Conservation (phyloP, 2,329 filamentous ascomycete genomes). For the Xylaria arbuscula region DNA sequence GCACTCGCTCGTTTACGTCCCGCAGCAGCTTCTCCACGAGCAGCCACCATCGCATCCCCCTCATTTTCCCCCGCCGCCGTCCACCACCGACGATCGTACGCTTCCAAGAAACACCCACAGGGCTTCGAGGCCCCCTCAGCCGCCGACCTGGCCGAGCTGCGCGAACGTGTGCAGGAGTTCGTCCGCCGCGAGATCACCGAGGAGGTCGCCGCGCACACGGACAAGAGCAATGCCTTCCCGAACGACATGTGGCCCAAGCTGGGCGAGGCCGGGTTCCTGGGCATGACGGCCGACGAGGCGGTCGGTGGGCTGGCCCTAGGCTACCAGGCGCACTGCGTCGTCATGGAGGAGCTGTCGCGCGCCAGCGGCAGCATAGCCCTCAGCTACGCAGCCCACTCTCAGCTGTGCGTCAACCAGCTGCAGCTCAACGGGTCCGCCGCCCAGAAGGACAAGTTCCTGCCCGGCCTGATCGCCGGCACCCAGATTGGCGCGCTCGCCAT, state of each 20-base stretch:
- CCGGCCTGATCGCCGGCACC: slow-evolving; percentile 81
- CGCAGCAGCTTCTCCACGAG: slow-evolving; percentile 36
- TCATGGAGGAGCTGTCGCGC: slow-evolving; percentile 93
- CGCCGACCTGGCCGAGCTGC: slow-evolving; percentile 81
- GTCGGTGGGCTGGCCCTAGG: slow-evolving; percentile 91
- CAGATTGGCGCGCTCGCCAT: slow-evolving; percentile 91
- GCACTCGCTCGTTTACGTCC: slow-evolving; percentile 45
- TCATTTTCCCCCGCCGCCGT: slow-evolving; percentile 46
- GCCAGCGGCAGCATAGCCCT: slow-evolving; percentile 86
- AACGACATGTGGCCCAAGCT: slow-evolving; percentile 93
- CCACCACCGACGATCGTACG: slow-evolving; percentile 53
- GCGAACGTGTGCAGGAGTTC: slow-evolving; percentile 89
- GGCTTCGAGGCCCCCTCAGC: slow-evolving; percentile 75
- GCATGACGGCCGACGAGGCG: slow-evolving; percentile 92
- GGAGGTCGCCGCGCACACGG: slow-evolving; percentile 83
- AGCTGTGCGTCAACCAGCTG: slow-evolving; percentile 96
- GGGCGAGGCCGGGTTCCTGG: slow-evolving; percentile 89
- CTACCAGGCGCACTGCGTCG: slow-evolving; percentile 95
- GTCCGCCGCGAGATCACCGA: slow-evolving; percentile 87
- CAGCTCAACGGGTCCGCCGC: slow-evolving; percentile 84
- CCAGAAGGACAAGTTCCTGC: slow-evolving; percentile 85
- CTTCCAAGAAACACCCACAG: slow-evolving; percentile 71
- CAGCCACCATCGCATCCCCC: slow-evolving; percentile 19
- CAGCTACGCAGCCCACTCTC: slow-evolving; percentile 94
- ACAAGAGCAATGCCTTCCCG: slow-evolving; percentile 88